Percentiles rank a stretch among this genome's conserved stretches.
These are phyloP conservation scores for Fusarium dimerum DNA, from an alignment of 2,329 filamentous ascomycete genomes.

Conservation along the genomic window DNA sequence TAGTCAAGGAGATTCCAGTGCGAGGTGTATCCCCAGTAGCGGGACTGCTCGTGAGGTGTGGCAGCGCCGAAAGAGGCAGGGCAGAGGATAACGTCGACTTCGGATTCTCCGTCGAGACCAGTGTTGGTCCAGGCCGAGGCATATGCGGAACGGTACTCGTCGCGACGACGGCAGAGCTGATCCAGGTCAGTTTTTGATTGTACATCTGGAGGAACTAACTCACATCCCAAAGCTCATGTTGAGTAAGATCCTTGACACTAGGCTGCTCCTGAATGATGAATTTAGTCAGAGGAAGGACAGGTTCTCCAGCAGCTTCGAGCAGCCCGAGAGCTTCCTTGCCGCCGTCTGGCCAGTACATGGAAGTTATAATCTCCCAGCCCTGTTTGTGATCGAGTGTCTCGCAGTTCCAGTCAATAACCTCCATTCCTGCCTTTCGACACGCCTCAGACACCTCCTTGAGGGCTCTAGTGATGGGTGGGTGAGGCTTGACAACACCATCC, in stretches of 20 bases:
- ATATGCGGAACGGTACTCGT: conserved; percentile 41
- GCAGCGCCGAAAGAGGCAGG: conserved; percentile 57
- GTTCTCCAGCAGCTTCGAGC: conserved; percentile 57
- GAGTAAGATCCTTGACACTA: conserved; percentile 41
- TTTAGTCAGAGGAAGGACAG: conserved; percentile 56
- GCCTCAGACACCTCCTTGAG: conserved; percentile 54
- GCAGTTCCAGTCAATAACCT: conserved; percentile 56
- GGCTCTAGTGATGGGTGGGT: conserved; percentile 60
- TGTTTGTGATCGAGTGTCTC: conserved; percentile 53
- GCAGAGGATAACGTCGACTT: conserved; percentile 63
- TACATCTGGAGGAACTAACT: background rate
- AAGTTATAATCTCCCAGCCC: conserved; percentile 46
- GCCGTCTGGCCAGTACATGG: conserved; percentile 61
- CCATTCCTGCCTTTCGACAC: conserved; percentile 49
- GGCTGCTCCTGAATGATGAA: conserved; percentile 59
- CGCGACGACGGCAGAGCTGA: conserved; percentile 38
- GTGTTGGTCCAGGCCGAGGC: conserved; percentile 40
- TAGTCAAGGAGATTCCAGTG: conserved; percentile 73
- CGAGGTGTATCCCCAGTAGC: conserved; percentile 65
- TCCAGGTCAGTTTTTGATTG: background rate
- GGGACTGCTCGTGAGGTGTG: conserved; percentile 42
- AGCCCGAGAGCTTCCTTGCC: conserved; percentile 52
- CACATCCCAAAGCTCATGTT: conserved; percentile 43
- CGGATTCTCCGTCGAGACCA: conserved; percentile 23
- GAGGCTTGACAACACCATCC: conserved; percentile 60